Base-by-base conservation (phyloP, 305 asterid genomes). In the Fraxinus latifolia region DNA sequence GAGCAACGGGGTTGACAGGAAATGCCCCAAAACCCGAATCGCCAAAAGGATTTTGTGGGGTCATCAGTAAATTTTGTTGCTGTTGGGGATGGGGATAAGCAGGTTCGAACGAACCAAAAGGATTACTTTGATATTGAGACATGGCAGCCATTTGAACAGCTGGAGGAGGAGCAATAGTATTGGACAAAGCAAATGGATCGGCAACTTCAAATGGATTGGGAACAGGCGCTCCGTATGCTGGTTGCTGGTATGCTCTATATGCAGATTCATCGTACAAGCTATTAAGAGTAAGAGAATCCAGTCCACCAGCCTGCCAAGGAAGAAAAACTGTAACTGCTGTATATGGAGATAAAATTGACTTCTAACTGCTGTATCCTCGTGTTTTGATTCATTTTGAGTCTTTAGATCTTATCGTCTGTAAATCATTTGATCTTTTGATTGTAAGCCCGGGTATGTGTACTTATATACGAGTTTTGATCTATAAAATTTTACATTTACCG, bases 251-350 rank as follows among this genome's bases (percentile, higher is more conserved):
- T 15, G 97, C 96, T 91, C 98, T 89, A 81, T 89, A 93, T 67
- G 97, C 95, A 27, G 94, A 94, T 81, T 94, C 98, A 9, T 93
- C 98, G 7, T 96, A 96, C 85, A 94, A 87, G 83, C 98, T 94
- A 83, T 84, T 85, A n/a, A 96, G 98, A 29, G 89, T 89, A 80
- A 96, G 98, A 3, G 97, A 90, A 80, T 96, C 99, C 88, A 96
- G 84, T 79, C 99, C 99, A 81, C 99, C 98, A 17, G 90, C 98
- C 99, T 96, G 92, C 53, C 47, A 72, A 73, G 37, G 65, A 67
- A 73, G 32, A 71, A 71, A 14, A 9, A 32, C 2, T 7, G 11
- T 58, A 58, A 58, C 68, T 19, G 8, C 68, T 19, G 21, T 50
- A 58, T 19, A 58, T 19, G 68, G 68, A 58, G 68, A 58, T 21